Percentiles rank a stretch among this genome's conserved stretches.
Conservation (phyloP, 441 rosid species). For the Euphorbia schlechtendalii region DNA sequence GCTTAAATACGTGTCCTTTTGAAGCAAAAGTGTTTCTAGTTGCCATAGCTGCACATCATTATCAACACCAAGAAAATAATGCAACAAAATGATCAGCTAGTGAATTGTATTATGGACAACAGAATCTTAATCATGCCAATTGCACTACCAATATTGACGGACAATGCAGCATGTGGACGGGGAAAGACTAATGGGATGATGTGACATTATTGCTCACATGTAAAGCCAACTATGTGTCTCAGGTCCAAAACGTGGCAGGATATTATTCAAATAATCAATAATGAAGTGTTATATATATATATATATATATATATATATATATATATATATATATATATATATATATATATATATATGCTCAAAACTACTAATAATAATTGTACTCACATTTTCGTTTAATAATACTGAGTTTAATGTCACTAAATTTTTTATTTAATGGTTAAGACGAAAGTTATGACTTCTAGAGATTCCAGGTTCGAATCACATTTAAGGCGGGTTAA, state of each 20-base stretch:
- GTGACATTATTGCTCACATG: slow-evolving; percentile 24
- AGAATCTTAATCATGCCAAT: slow-evolving; percentile 20
- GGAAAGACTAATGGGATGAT: no score
- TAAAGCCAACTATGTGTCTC: slow-evolving; percentile 20
- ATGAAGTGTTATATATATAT: no score
- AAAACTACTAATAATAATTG: no score
- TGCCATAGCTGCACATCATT: slow-evolving; percentile 74
- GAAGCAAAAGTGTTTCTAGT: slow-evolving; percentile 88
- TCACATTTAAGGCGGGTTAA: no score
- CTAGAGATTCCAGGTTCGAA: no score
- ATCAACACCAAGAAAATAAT: slow-evolving; percentile 19
- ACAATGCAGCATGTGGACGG: slow-evolving; percentile 21
- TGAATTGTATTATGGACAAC: slow-evolving; percentile 5
- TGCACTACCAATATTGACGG: slow-evolving; percentile 16
- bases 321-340: no score
- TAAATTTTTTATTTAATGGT: no score
- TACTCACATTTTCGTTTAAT: no score
- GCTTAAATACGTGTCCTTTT: slow-evolving; percentile 80
- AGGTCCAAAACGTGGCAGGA: slow-evolving; percentile 19
- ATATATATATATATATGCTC: no score
- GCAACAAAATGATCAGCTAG: slow-evolving; percentile 13
- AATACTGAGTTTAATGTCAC: no score
- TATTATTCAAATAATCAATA: neutral
- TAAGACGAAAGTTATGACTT: no score
- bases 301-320: no score